Base-by-base conservation (phyloP, 345 rosid species). In the Balakata baccata region DNA sequence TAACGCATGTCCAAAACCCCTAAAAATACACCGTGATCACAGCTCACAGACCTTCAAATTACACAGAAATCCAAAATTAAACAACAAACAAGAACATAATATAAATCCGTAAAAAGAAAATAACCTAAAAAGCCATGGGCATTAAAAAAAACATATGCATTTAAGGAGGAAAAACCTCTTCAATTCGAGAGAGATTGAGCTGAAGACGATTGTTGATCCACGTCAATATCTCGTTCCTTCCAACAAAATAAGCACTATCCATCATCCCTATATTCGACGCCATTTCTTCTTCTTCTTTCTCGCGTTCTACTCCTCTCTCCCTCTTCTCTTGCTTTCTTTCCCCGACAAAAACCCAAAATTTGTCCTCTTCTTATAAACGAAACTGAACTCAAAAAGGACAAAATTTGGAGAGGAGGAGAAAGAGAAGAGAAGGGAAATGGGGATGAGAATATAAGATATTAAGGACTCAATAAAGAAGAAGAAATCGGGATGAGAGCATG, bases 181-280 rank as follows among this genome's bases (percentile, higher is more conserved):
- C 99, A 78, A 94, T 78, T 45, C 98, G 93, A 72, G 96, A 75
- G 79, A 94, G 98, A 72, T 85, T 91, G 78, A 92, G 96, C 82
- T 87, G 98, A 74, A 95, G 98, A 58, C 93, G 77, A 74, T 85
- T 88, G 80, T 92, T 95, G 82, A 95, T 91, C 99, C 99, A 92
- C 11, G 93, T 83, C 70, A 95, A 80, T 64, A 95, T 81, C 89
- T 95, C 99, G 77, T 89, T 92, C 78, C 99, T 86, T 43, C 99
- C 99, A 54, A 95, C 99, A 64, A 95, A 95, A 83, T 95, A 95
- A 4, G 97, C 99, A 81, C 97, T 85, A 72, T 92, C 98, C 98
- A 95, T 95, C 91, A 91, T 95, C 46, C 99, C 99, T 51, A 95
- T 92, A 78, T 87, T 91, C 25, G 90, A 78, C 59, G 99, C 92